Evolutionary conservation across 2,329 filamentous ascomycete genomes (phyloP), one percentile per base, ranked within the genome.

Genomic region (Sclerotinia spermophila): DNA sequence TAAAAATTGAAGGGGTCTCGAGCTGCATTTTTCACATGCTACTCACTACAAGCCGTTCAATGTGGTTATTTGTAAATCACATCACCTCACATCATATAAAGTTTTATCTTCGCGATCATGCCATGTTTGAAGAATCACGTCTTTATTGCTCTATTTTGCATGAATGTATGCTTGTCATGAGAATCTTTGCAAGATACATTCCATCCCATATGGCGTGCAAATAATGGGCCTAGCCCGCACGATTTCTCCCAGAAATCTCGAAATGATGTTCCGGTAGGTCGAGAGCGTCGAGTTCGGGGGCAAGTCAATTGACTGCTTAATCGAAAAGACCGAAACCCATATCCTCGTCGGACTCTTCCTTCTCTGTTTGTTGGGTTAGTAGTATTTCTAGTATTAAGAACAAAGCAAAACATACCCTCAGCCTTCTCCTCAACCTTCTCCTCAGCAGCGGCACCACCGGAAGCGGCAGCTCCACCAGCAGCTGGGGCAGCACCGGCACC

Each of bases 251-350:
- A 75, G 64, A 77, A 74, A 71, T 71, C 71, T 71, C 72, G 71
- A 70, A 56, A 67, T 72, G 74, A 73, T 71, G 72, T 74, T 71
- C 71, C 70, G 64, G 71, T 67, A 70, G 71, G 70, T 72, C 73
- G 73, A 75, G 73, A 74, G 74, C 74, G 71, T 73, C 68, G 72
- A 71, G 72, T 73, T 72, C 73, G 70, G 72, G 65, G 60, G 40
- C 65, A 71, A 35, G 70, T 67, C 56, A 72, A 73, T 77, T 77
- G 75, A 70, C 73, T 80, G 83, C 82, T 89, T 90, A 90, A 84
- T 90, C 88, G 87, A 90, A 90, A 76, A 92, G 89, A 87, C 89
- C 89, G 86, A 91, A 90, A 79, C 89, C 89, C 89, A 91, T 91
- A 81, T 91, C 90, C 83, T 90, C 90, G 84, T 91, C 89, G 83